Base-by-base conservation (phyloP, 495 filamentous ascomycete genomes). In the Hypoxylon crocopeplum region DNA sequence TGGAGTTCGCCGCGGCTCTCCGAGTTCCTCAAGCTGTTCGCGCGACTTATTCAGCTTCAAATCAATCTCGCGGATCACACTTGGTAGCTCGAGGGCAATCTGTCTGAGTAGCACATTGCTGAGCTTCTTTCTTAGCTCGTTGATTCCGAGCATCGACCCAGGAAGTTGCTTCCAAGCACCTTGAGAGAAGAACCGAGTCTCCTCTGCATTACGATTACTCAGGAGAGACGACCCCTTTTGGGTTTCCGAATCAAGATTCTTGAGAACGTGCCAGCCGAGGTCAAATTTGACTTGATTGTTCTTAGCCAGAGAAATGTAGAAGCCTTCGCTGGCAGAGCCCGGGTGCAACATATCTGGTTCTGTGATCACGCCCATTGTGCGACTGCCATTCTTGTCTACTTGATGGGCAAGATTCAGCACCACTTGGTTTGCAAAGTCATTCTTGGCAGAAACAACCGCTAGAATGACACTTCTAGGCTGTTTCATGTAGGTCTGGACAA, bases 191-290 rank as follows among this genome's bases (percentile, higher is more conserved):
- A 78, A 80, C 20, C 53, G 56, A 1, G 53, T 32, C 57, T 79
- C 76, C 20, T 60, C 62, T 2, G 33, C 56, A 39, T 78, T 68
- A 15, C 76, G 72, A 39, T 75, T 54, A 15, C 54, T 62, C 8
- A 77, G 40, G 0, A 71, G 66, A 13, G 46, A 73, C 15, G 62
- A 57, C 6, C 71, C 66, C 21, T 66, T 56, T 7, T 75, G 66
- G 0, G 74, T 71, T n/a, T 77, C 68, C 53, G 77, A 82, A 21
- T 72, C 73, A 2, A 81, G 74, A 58, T 88, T 88, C 15, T 77
- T 79, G 12, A 91, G 66, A 0, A 84, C 80, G 60, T 88, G 84
- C 85, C 85, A 89, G 5, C 85, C 86, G 1, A 88, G 75, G 24
- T 76, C 66, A 47, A 90, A 77, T 10, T 56, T 59, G n/a, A 83